Evolutionary conservation across 1,284 basidiomycete genomes (phyloP), one percentile per base, ranked within the genome.

Genomic region (Boletus mariae): DNA sequence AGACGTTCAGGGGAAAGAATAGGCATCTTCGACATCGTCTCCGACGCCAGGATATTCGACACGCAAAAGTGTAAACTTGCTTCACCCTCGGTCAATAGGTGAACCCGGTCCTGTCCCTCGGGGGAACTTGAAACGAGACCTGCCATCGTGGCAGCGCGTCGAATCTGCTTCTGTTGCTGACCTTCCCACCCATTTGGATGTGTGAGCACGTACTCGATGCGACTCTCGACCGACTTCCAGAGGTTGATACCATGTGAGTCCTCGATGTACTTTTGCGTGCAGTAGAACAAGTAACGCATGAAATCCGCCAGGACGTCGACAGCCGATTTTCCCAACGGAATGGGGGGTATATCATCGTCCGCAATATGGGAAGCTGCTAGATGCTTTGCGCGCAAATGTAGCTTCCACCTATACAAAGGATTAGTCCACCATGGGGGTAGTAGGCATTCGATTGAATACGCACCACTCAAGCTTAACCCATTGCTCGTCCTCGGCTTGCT

Each of bases 231-330:
- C 2, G 70, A 72, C 23, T 53, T 53, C 75, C 74, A 77, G n/a
- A 77, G 52, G 15, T 56, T 62, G 4, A 56, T 54, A 0, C 81
- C 79, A 50, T 80, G 75, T 0, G 74, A 74, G 32, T 82, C 78
- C 38, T 69, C 61, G 48, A 85, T 80, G 57, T 75, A 84, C 5
- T 61, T 70, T 17, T 70, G 63, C 0, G 77, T 71, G 52, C 80
- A 81, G 2, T 61, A 29, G 47, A 70, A 74, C 2, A 84, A 65
- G 52, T 85, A 84, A 0, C 54, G 58, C 47, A 83, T 64, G 55
- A 82, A 82, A 56, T 85, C 83, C 0, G 75, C 72, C 31, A 80
- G 74, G 42, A 84, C 72, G 15, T 79, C 73, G 1, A 76, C 60
- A 1, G 73, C 71, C 0, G 68, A 70, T 59, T 80, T 82, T n/a